These are phyloP conservation scores for Rhododendron molle DNA, from an alignment of 148 eudicot species.

Conservation along the genomic window DNA sequence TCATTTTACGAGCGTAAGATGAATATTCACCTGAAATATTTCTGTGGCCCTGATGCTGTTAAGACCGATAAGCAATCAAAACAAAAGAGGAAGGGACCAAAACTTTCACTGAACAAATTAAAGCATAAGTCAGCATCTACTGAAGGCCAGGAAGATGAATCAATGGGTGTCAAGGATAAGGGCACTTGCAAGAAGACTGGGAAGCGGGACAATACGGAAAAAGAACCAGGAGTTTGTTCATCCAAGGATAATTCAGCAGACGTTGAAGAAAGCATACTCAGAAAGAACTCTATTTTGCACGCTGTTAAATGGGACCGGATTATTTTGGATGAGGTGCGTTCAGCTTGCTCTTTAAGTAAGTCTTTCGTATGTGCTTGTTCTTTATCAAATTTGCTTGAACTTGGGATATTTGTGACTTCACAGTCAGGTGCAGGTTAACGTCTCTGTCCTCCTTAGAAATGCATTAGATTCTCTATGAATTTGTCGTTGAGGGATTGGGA, in stretches of 20 bases:
- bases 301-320: slow-evolving; percentile 83
- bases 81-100: slow-evolving; percentile 49
- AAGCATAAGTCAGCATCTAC: slow-evolving; percentile 18
- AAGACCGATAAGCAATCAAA: slow-evolving; percentile 71
- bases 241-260: slow-evolving; percentile 22
- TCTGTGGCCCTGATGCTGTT: slow-evolving; percentile 69
- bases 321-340: slow-evolving; percentile 81
- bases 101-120: slow-evolving; percentile 16
- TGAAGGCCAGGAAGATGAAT: slow-evolving; percentile 14
- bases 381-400: neutral
- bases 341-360: neutral
- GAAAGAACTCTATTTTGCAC: slow-evolving; percentile 56
- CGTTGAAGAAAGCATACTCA: slow-evolving; percentile 20
- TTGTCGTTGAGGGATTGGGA: neutral
- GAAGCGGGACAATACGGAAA: slow-evolving; percentile 8
- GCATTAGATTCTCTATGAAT: neutral
- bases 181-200: slow-evolving; percentile 21
- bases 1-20: slow-evolving; percentile 37
- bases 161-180: slow-evolving; percentile 21
- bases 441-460: neutral
- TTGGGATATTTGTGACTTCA: neutral
- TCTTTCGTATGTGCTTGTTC: neutral
- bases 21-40: slow-evolving; percentile 57
- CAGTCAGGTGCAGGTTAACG: neutral
- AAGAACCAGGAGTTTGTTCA: slow-evolving; percentile 19